Evolutionary conservation across 371 early-diverging fungal genomes (phyloP).

Genomic region (Syncephalastrum racemosum): DNA sequence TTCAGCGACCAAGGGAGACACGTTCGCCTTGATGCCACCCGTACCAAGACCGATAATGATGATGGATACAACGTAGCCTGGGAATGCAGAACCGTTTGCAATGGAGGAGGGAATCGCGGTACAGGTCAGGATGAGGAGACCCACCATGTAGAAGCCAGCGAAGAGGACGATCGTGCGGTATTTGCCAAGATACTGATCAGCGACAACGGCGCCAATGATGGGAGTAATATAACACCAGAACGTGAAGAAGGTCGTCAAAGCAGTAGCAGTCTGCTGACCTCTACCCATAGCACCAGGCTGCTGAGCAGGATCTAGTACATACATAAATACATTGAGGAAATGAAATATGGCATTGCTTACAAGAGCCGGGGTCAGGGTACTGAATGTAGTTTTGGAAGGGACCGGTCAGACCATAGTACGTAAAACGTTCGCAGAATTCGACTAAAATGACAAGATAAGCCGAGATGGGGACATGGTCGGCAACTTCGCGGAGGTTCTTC

Average conservation of each 20-base stretch:
- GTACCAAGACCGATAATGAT: conserved; percentile 69
- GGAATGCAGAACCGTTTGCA: conserved; percentile 53
- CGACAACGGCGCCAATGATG: conserved; percentile 76
- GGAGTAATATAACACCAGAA: conserved; percentile 83
- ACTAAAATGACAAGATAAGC: conserved; percentile 47
- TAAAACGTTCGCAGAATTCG: conserved; percentile 69
- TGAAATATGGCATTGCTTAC: conserved; percentile 18
- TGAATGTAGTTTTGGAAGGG: conserved; percentile 70
- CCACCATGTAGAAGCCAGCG: conserved; percentile 62
- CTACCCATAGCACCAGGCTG: conserved; percentile 48
- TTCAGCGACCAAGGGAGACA: conserved; percentile 50
- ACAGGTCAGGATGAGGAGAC: conserved; percentile 65
- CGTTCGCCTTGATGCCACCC: conserved; percentile 54
- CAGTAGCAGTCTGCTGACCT: conserved; percentile 63
- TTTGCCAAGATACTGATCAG: conserved; percentile 83
- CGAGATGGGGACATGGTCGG: conserved; percentile 38
- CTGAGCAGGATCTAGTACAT: conserved; percentile 37
- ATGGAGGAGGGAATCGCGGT: conserved; percentile 59
- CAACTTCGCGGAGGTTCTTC: conserved; percentile 33
- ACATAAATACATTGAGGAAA: background rate
- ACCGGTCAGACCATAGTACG: conserved; percentile 75
- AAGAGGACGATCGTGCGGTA: conserved; percentile 77
- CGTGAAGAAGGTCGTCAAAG: conserved; percentile 68
- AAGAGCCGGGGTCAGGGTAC: conserved; percentile 34
- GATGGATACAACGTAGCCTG: conserved; percentile 64